Base-by-base conservation (phyloP, 306 rosid genomes). In the Corylus heterophylla region DNA sequence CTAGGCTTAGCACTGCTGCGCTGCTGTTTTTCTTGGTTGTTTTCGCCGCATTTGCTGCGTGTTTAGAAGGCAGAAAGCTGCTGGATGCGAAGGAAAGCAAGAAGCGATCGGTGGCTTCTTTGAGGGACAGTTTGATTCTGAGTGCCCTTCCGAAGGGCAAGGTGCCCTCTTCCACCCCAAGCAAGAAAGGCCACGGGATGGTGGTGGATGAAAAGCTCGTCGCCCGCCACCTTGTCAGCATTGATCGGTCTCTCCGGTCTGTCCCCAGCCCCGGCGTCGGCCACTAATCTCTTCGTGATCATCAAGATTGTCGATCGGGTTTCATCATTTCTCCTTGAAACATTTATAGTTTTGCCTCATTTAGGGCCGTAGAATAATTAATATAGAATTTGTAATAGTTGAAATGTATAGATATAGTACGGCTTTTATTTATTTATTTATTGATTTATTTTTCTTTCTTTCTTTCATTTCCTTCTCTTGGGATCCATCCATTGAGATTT, bases 181-280 rank as follows among this genome's bases (percentile, higher is more conserved):
- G 93, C 88, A 88, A 73, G 73, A 93, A 80, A 77, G 97, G 94
- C 0, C 91, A 95, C 54, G 85, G 92, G 29, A 37, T 56, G 10
- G 87, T 83, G 20, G 75, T 86, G 49, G 79, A 90, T 67, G 89
- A 90, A 52, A 91, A 91, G 76, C 98, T 91, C 85, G 67, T 86
- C 45, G 86, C 80, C 0, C 93, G 96, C 8, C 97, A 90, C 74
- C 98, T 92, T 54, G 83, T 81, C 4, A 51, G 45, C 74, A 8
- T 70, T 6, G 80, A 93, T 16, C 89, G 89, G 27, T 75, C 74
- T 81, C 83, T 88, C 2, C 76, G 73, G 74, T 90, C 98, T 58
- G 90, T 92, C 68, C 98, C 98, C 0, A 94, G 97, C 87, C 97
- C 98, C 14, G 97, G 98, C 9, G 88, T 80, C 7, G 98, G 97